Evolutionary conservation across 2,329 filamentous ascomycete genomes (phyloP), one percentile per base, ranked within the genome.

Genomic region (Beauveria scarabaeidicola): DNA sequence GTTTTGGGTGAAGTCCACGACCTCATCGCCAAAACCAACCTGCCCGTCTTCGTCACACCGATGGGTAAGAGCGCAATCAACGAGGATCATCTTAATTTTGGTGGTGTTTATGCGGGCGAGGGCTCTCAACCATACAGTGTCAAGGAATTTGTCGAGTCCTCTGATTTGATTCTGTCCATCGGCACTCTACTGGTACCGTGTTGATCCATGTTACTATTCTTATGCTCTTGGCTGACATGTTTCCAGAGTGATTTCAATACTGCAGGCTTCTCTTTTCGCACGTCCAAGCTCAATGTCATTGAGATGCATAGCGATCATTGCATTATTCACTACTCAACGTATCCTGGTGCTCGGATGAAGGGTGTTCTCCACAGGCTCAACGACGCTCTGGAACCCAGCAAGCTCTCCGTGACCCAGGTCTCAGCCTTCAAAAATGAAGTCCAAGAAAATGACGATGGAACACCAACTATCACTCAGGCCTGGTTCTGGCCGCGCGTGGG

Each of bases 51-150:
- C 66, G 89, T 92, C n/a, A 88, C 90, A 0, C 90, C 91, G 2
- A 95, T 95, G 88, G 91, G 91, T 51, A 96, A 96, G 75, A 84
- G 90, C 19, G 88, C 89, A 21, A 82, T 96, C 51, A 82, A 94
- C 67, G 91, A 96, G 72, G 82, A 81, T 2, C 80, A 88, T 51
- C 77, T 81, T n/a, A 88, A 83, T 67, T 96, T 88, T 65, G 89
- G 89, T 23, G 91, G 91, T 63, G 89, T 96, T 5, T 95, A 96
- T 70, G 88, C 88, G 9, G 91, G 91, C n/a, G 81, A 81, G 61
- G 90, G 87, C 40, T 91, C 87, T 36, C 82, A 86, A 56, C 79
- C 83, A 1, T 77, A 81, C 1, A 80, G 81, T 41, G 87, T 89
- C 25, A 80, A 81, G 63, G 75, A 84, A 47, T 78, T 81, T 29